phyloP scores from a whole-genome alignment of 352 stramenopile species.

The Pelagophyceae sp. region DNA sequence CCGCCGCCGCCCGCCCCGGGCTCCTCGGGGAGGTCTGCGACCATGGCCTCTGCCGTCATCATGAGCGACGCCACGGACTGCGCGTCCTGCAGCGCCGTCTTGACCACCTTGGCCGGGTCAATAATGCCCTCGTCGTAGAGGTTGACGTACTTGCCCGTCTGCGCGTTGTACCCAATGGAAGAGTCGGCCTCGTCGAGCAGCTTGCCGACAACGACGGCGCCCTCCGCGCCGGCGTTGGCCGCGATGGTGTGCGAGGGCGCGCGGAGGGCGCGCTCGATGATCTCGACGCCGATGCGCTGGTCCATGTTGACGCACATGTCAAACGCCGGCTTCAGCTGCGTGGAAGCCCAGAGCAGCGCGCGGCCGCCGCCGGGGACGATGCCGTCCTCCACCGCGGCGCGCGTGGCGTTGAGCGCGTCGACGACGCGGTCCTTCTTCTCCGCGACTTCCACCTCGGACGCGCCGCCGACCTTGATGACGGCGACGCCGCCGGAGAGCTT shows the following conservation, averaged over 20 bases:
- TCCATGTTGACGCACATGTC: constrained; percentile 77
- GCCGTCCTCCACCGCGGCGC: constrained; percentile 93
- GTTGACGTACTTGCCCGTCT: constrained; percentile 91
- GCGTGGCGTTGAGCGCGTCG: constrained; percentile 98
- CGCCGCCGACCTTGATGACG: constrained; percentile 98
- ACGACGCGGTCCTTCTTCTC: constrained; percentile 99
- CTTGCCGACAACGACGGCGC: constrained; percentile 95
- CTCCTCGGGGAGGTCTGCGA: constrained; percentile 88
- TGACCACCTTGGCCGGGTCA: constrained; percentile 94
- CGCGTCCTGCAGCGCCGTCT: constrained; percentile 94
- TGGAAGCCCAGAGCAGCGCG: constrained; percentile 91
- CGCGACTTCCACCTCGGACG: constrained; percentile 94
- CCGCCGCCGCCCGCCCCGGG: constrained; percentile 21
- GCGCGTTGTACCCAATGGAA: constrained; percentile 92
- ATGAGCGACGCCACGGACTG: constrained; percentile 96
- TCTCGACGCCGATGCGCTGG: constrained; percentile 94
- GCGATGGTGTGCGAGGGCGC: constrained; percentile 91
- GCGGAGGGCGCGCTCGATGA: constrained; percentile 82
- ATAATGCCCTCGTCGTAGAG: constrained; percentile 97
- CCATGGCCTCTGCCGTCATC: constrained; percentile 98
- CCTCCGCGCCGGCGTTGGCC: constrained; percentile 95
- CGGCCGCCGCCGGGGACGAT: constrained; percentile 97
- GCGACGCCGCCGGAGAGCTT: constrained; percentile 97
- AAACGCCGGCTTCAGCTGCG: constrained; percentile 61
- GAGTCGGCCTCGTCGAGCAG: constrained; percentile 87